A percentile compares a stretch with the other conserved stretches of the same genome.
These are phyloP conservation scores for Clonostachys sp. DNA, from an alignment of 2,329 filamentous ascomycete genomes.

Conservation along the genomic window DNA sequence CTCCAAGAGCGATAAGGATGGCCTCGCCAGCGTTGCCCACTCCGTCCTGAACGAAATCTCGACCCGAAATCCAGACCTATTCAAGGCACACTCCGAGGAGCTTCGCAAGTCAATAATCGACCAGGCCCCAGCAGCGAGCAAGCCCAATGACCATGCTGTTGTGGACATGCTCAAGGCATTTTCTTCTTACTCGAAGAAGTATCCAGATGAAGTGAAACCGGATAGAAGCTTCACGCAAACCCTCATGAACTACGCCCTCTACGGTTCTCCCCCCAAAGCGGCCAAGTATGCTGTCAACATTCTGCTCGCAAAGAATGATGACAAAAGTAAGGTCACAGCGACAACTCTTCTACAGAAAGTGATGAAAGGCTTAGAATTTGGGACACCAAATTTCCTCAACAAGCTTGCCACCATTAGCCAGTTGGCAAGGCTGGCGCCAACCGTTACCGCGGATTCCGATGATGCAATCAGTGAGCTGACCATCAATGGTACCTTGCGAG, in stretches of 20 bases:
- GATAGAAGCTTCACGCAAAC: conserved; percentile 79
- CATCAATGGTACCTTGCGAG: conserved; percentile 68
- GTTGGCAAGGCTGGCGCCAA: conserved; percentile 69
- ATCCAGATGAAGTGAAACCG: conserved; percentile 76
- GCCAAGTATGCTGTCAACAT: conserved; percentile 95
- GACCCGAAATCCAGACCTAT: conserved; percentile 79
- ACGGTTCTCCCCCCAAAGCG: conserved; percentile 74
- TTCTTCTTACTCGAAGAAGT: conserved; percentile 83
- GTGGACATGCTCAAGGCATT: conserved; percentile 93
- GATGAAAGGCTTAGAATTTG: conserved; percentile 70
- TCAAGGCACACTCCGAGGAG: conserved; percentile 88
- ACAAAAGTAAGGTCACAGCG: conserved; percentile 77
- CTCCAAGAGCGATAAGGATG: conserved; percentile 77
- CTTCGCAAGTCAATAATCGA: conserved; percentile 82
- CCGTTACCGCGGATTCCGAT: conserved; percentile 66
- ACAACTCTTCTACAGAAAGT: conserved; percentile 77
- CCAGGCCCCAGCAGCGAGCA: conserved; percentile 67
- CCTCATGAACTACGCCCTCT: conserved; percentile 76
- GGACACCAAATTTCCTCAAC: conserved; percentile 68
- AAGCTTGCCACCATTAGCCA: conserved; percentile 70
- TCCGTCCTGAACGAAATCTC: conserved; percentile 92
- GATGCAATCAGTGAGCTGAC: conserved; percentile 77
- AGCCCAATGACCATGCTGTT: conserved; percentile 65
- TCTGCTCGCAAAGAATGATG: conserved; percentile 67
- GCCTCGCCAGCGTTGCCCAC: conserved; percentile 74